phyloP scores from a whole-genome alignment of 176 grass and related monocot genomes.

The Rhynchospora pubera region DNA sequence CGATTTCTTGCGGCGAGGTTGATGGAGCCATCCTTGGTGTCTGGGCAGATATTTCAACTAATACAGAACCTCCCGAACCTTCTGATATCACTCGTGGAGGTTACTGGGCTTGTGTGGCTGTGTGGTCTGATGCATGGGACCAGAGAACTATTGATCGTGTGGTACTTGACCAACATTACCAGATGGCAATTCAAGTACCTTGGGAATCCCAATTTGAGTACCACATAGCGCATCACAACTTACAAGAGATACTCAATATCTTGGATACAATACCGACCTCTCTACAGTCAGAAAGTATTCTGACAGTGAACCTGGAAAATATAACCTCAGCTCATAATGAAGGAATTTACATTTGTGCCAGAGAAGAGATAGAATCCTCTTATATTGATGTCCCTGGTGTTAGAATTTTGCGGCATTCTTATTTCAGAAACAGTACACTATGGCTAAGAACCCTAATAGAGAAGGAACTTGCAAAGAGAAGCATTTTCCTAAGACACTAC shows the following conservation, averaged over 20 bases:
- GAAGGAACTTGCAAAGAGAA: slow-evolving; percentile 64
- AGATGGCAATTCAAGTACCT: slow-evolving; percentile 40
- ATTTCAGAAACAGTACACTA: slow-evolving; percentile 41
- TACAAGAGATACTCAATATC: slow-evolving; percentile 39
- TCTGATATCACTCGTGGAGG: slow-evolving; percentile 37
- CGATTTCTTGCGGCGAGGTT: slow-evolving; percentile 79
- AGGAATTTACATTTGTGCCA: slow-evolving; percentile 56
- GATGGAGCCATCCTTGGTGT: slow-evolving; percentile 75
- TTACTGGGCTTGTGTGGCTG: slow-evolving; percentile 85
- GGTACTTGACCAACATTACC: slow-evolving; percentile 67
- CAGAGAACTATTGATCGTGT: slow-evolving; percentile 80
- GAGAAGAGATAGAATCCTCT: slow-evolving; percentile 63
- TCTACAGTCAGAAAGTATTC: slow-evolving; percentile 55
- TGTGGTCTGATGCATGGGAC: slow-evolving; percentile 91
- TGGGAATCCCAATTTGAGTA: slow-evolving; percentile 95
- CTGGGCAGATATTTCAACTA: slow-evolving; percentile 56
- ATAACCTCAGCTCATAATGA: slow-evolving; percentile 38
- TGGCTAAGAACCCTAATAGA: slow-evolving; percentile 64
- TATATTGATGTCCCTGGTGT: slow-evolving; percentile 64
- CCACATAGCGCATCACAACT: slow-evolving; percentile 58
- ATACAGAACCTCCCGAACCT: slow-evolving; percentile 30
- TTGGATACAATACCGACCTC: slow-evolving; percentile 51
- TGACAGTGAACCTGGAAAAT: slow-evolving; percentile 56
- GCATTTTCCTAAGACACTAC: slow-evolving; percentile 74
- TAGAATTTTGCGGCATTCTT: slow-evolving; percentile 52